phyloP scores from a whole-genome alignment of 495 filamentous ascomycete species.

The Penicillium subrubescens region DNA sequence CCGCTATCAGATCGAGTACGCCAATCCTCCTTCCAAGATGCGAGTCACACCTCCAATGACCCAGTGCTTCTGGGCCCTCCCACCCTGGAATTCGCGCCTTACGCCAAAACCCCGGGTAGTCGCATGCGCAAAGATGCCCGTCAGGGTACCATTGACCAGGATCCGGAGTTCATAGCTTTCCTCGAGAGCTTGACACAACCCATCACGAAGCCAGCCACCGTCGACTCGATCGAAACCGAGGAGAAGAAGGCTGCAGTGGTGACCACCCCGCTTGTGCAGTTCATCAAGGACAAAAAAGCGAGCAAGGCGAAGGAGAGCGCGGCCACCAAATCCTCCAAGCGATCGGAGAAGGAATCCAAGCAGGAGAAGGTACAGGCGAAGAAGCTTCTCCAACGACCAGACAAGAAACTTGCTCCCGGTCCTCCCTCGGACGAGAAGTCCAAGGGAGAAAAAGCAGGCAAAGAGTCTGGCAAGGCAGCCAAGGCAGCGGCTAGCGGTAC shows the following conservation, averaged over 20 bases:
- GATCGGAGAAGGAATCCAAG: slow-evolving; percentile 61
- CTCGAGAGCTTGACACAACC: slow-evolving; percentile 85
- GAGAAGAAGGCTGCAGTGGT: slow-evolving; percentile 66
- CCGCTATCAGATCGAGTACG: slow-evolving; percentile 68
- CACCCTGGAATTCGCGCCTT: slow-evolving; percentile 76
- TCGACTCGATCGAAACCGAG: slow-evolving; percentile 54
- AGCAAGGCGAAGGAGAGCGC: slow-evolving; percentile 74
- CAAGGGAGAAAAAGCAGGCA: slow-evolving; percentile 62
- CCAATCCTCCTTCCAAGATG: slow-evolving; percentile 68
- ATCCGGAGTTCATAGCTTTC: slow-evolving; percentile 92
- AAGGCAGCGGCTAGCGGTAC: slow-evolving; percentile 59
- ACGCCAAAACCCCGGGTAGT: slow-evolving; percentile 76
- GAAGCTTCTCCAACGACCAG: slow-evolving; percentile 41
- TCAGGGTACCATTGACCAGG: slow-evolving; percentile 93
- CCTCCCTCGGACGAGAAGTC: slow-evolving; percentile 49
- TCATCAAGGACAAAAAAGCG: slow-evolving; percentile 85
- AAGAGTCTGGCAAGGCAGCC: slow-evolving; percentile 78
- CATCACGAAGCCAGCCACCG: slow-evolving; percentile 52
- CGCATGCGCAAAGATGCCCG: slow-evolving; percentile 72
- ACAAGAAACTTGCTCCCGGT: slow-evolving; percentile 46
- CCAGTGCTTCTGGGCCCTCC: slow-evolving; percentile 72
- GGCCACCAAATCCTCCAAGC: slow-evolving; percentile 58
- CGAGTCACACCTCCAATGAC: slow-evolving; percentile 67
- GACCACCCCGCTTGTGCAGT: slow-evolving; percentile 88
- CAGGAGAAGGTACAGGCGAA: slow-evolving; percentile 58